These are phyloP conservation scores for Scleroderma bovista DNA, from an alignment of 768 basidiomycete genomes.

Conservation along the genomic window DNA sequence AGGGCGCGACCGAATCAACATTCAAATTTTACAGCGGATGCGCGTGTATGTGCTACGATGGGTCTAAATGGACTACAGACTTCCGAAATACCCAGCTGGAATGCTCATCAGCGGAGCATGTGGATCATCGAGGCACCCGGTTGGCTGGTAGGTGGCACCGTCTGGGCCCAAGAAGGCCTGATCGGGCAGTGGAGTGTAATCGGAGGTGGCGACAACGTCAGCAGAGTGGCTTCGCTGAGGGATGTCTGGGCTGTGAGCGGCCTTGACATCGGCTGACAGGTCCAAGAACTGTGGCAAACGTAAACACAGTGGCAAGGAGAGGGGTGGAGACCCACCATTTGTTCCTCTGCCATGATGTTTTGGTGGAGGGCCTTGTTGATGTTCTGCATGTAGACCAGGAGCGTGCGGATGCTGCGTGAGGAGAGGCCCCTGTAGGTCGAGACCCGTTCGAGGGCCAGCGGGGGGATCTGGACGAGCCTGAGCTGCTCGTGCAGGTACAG, in stretches of 20 bases:
- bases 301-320: not conserved
- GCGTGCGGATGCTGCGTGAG: slow-evolving; percentile 62
- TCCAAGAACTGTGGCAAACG: slow-evolving; percentile 22
- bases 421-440: slow-evolving; percentile 48
- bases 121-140: not conserved
- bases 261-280: slow-evolving; percentile 23
- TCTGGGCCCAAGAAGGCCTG: slow-evolving; percentile 8
- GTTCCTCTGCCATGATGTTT: slow-evolving; percentile 49
- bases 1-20: not conserved
- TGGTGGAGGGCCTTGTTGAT: slow-evolving; percentile 45
- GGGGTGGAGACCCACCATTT: slow-evolving; percentile 35
- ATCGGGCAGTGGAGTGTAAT: slow-evolving; percentile 1
- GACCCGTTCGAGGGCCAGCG: slow-evolving; percentile 46
- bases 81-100: not conserved
- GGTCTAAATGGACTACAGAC: not conserved
- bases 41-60: not conserved
- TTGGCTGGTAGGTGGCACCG: not conserved
- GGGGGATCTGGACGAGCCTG: slow-evolving; percentile 41
- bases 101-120: not conserved
- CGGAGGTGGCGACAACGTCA: slow-evolving; percentile 14
- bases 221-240: slow-evolving; percentile 30
- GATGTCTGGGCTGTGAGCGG: slow-evolving; percentile 16
- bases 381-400: slow-evolving; percentile 68
- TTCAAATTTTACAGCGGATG: not conserved
- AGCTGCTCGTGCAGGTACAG: slow-evolving; percentile 60